Evolutionary conservation across 2,329 filamentous ascomycete species (phyloP), one percentile per base, ranked within the genome.

Genomic region (Lasiodiplodia sp.): DNA sequence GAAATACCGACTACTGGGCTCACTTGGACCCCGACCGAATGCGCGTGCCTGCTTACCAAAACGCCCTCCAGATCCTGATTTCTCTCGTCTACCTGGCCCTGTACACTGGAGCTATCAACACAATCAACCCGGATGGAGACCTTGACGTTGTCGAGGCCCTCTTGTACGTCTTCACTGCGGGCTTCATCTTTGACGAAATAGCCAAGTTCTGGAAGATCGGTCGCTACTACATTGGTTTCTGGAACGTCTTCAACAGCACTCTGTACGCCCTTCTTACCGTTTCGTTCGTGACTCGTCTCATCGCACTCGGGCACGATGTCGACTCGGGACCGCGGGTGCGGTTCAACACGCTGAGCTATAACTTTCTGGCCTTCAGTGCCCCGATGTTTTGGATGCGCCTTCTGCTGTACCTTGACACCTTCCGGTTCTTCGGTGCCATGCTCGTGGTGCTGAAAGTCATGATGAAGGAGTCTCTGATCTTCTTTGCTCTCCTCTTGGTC

Each of bases 361-460:
- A 97, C 80, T 94, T 98, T 78, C 83, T 99, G 28, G 94, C 96
- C 11, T 97, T 97, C 78, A 90, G 91, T 3, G 94, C 96, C 0
- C 96, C 96, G 0, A 92, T 99, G 92, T 98, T 99, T 80, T 99
- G 96, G 95, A 92, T 90, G 76, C 91, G 96, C 4, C 86, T 99
- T 69, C 82, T 99, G 71, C 87, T 99, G 7, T 99, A 97, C 77
- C 88, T 99, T 21, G 96, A 99, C 80, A 93, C 92, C 0, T 88
- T 97, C 85, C 90, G 92, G 67, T 99, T 99, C 84, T 99, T 99
- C 75, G 96, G 96, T 28, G 94, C 95, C 62, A 99, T 99, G 96
- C 87, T 99, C 1, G 95, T 99, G 2, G 94, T 99, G 2, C 85
- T 99, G 55, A 97, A 98, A 79, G 83, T 85, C 72, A 85, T 87